A percentile compares a stretch with the other conserved stretches of the same genome.
Evolutionary conservation across 208 protist genomes (phyloP).

Genomic region (Angomonas ambiguus): DNA sequence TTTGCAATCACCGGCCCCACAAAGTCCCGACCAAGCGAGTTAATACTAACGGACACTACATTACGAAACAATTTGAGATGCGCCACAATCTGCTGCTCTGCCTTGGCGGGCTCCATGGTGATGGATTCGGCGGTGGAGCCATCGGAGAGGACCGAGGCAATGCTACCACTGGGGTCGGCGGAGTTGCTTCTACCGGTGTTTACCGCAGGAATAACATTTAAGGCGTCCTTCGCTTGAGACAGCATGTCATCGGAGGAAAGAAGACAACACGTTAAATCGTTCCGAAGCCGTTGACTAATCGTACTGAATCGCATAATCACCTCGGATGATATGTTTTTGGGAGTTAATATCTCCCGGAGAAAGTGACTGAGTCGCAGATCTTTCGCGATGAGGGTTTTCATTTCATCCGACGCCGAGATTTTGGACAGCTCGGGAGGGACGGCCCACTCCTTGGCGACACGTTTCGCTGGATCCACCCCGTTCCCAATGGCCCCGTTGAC

Average conservation of each 20-base stretch:
- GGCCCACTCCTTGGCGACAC: slow-evolving; percentile 7
- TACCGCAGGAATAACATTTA: slow-evolving; percentile 29
- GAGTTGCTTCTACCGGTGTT: background rate
- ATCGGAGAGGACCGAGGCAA: slow-evolving; percentile 4
- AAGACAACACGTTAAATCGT: slow-evolving; percentile 54
- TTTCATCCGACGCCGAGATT: slow-evolving; percentile 41
- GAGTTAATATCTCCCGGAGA: slow-evolving; percentile 26
- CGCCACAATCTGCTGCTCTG: slow-evolving; percentile 57
- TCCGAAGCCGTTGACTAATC: slow-evolving; percentile 55
- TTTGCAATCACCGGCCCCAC: slow-evolving; percentile 59
- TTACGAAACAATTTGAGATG: slow-evolving; percentile 71
- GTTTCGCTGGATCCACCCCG: background rate
- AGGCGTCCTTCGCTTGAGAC: slow-evolving; percentile 43
- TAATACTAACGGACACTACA: slow-evolving; percentile 49
- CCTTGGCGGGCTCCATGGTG: slow-evolving; percentile 16
- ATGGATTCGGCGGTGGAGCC: background rate
- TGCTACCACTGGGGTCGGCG: background rate
- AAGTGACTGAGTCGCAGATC: slow-evolving; percentile 43
- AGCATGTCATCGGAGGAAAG: slow-evolving; percentile 48
- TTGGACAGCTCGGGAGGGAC: slow-evolving; percentile 31
- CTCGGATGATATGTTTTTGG: slow-evolving; percentile 15
- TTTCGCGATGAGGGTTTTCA: slow-evolving; percentile 38
- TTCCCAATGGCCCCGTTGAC: slow-evolving; percentile 17
- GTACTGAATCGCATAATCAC: slow-evolving; percentile 24
- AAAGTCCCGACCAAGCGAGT: slow-evolving; percentile 47